Percentiles rank a stretch among this genome's conserved stretches.
These are phyloP conservation scores for Metarhizium rileyi DNA, from an alignment of 2,329 filamentous ascomycete genomes.

Conservation along the genomic window DNA sequence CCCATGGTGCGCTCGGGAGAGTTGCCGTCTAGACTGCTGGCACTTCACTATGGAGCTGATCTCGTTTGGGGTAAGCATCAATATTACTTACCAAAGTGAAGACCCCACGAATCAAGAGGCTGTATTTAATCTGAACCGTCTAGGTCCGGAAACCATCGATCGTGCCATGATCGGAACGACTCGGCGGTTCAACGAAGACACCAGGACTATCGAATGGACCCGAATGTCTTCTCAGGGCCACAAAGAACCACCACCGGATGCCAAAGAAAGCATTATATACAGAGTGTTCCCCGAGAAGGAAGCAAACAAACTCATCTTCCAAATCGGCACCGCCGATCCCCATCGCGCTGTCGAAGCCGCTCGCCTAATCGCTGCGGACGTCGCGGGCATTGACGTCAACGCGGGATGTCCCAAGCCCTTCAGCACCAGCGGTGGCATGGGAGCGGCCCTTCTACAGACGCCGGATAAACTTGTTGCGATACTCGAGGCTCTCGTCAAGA, in stretches of 20 bases:
- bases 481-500: conserved; percentile 67
- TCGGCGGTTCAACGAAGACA: conserved; percentile 64
- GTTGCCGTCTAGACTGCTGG: conserved; percentile 76
- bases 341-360: conserved; percentile 77
- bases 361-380: conserved; percentile 73
- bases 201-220: conserved; percentile 76
- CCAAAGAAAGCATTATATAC: conserved; percentile 65
- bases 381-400: conserved; percentile 92
- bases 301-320: conserved; percentile 69
- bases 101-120: background rate
- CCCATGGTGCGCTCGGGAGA: conserved; percentile 99
- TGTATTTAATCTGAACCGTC: background rate
- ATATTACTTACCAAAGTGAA: background rate
- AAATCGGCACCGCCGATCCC: conserved; percentile 81
- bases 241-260: conserved; percentile 43
- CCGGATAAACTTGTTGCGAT: conserved; percentile 80
- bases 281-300: conserved; percentile 73
- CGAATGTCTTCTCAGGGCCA: conserved; percentile 63
- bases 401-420: conserved; percentile 98
- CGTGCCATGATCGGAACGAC: conserved; percentile 81
- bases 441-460: conserved; percentile 76
- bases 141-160: conserved; percentile 90
- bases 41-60: conserved; percentile 91
- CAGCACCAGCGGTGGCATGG: conserved; percentile 89
- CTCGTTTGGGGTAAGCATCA: conserved; percentile 72